A percentile compares a stretch with the other conserved stretches of the same genome.
Evolutionary conservation across 371 early-diverging fungal species (phyloP).

Genomic region (Zopfochytrium polystomum): DNA sequence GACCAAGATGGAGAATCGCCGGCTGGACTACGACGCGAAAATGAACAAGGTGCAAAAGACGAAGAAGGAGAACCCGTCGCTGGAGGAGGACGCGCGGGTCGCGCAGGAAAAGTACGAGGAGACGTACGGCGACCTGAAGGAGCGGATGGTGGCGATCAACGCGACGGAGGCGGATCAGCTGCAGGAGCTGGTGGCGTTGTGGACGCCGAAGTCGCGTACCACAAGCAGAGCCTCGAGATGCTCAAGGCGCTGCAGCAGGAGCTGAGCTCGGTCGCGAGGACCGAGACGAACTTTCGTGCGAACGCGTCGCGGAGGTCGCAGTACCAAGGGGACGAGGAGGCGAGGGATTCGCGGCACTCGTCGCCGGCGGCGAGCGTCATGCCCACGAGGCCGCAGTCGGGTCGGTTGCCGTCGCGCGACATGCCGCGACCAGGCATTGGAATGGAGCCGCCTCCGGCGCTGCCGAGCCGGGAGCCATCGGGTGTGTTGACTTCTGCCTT

Average conservation of each 20-base stretch:
- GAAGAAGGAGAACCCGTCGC: slow-evolving; percentile 84
- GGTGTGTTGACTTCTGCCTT: no score
- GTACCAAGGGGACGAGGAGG: no score
- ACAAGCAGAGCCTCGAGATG: slow-evolving; percentile 46
- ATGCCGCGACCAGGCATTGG: no score
- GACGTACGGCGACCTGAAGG: slow-evolving; percentile 40
- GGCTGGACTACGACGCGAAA: slow-evolving; percentile 91
- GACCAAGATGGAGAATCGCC: slow-evolving; percentile 81
- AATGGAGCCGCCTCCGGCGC: no score
- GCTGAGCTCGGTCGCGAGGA: no score
- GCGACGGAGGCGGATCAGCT: slow-evolving; percentile 53
- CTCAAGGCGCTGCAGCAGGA: slow-evolving; percentile 41
- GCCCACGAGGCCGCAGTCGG: no score
- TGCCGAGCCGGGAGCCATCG: no score
- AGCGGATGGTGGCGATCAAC: slow-evolving; percentile 48
- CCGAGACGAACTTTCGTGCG: no score
- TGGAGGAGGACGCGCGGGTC: slow-evolving; percentile 86
- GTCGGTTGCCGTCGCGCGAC: no score
- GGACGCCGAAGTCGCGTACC: slow-evolving; percentile 58
- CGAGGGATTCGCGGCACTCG: no score
- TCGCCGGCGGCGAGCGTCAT: no score
- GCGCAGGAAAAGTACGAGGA: slow-evolving; percentile 91
- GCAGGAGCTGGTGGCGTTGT: slow-evolving; percentile 50
- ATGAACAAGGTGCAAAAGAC: slow-evolving; percentile 76
- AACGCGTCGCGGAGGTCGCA: no score